phyloP scores from a whole-genome alignment of 768 basidiomycete genomes.

The Panellus pusillus region DNA sequence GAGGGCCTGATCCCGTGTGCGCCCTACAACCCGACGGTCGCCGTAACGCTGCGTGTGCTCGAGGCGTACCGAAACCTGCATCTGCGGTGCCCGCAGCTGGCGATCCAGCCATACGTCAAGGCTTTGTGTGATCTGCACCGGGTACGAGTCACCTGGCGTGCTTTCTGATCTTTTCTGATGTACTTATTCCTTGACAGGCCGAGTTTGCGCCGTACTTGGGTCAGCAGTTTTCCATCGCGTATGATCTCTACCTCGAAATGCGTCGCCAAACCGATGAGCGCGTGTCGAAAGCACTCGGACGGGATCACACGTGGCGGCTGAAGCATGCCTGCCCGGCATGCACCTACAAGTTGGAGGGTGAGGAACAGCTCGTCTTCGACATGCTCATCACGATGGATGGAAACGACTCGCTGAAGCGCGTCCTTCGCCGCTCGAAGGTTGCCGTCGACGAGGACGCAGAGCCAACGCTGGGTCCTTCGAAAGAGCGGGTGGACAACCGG shows the following conservation, averaged over 20 bases:
- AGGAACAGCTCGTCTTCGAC: constrained; percentile 17
- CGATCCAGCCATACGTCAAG: too few relatives aligned
- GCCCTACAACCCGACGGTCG: too few relatives aligned
- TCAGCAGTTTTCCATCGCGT: constrained; percentile 21
- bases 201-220: too few relatives aligned
- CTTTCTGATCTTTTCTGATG: too few relatives aligned
- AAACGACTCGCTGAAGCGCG: constrained; percentile 25
- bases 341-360: constrained; percentile 24
- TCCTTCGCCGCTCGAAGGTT: too few relatives aligned
- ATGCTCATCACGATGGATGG: constrained; percentile 26
- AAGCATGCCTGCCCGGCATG: constrained; percentile 28
- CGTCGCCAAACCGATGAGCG: constrained; percentile 1
- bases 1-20: too few relatives aligned
- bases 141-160: too few relatives aligned
- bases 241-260: constrained; percentile 22
- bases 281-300: not conserved
- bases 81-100: too few relatives aligned
- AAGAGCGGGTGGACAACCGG: constrained; percentile 6
- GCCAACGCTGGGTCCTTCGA: constrained; percentile 1
- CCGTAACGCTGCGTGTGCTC: too few relatives aligned
- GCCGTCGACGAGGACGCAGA: constrained; percentile 6
- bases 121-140: too few relatives aligned
- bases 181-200: too few relatives aligned
- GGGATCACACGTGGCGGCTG: constrained; percentile 20
- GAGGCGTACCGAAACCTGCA: too few relatives aligned